These are phyloP conservation scores for Pseudogymnoascus sp. DNA, from an alignment of 2,329 filamentous ascomycete genomes.

Conservation along the genomic window DNA sequence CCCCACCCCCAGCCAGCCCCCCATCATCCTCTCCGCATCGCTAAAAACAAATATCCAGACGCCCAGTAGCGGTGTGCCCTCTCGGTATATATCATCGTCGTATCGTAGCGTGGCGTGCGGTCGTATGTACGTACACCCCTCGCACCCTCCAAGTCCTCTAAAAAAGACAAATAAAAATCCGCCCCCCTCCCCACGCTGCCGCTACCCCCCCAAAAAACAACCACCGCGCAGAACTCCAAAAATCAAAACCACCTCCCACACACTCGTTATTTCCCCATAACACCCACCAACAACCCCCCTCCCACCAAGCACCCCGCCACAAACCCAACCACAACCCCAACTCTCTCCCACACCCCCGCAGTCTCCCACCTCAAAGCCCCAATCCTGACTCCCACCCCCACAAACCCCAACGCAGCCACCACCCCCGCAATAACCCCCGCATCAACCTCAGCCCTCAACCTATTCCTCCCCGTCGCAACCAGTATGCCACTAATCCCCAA, in stretches of 20 bases:
- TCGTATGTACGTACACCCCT: background rate
- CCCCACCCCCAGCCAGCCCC: background rate
- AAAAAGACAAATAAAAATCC: background rate
- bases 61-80: background rate
- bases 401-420: slow-evolving; percentile 57
- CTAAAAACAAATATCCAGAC: background rate
- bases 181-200: background rate
- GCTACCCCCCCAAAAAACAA: background rate
- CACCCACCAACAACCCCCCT: background rate
- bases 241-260: background rate
- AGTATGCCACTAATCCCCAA: slow-evolving; percentile 59
- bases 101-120: background rate
- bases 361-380: background rate
- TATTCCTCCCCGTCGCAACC: slow-evolving; percentile 60
- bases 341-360: background rate
- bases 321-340: background rate
- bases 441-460: slow-evolving; percentile 64
- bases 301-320: background rate
- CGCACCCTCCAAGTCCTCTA: background rate
- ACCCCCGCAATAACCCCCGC: slow-evolving; percentile 64
- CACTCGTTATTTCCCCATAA: background rate
- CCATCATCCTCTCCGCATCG: background rate
- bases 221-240: background rate
- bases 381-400: slow-evolving; percentile 40
- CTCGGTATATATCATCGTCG: background rate